Base-by-base conservation (phyloP, 768 basidiomycete genomes). In the Mycena galopus region DNA sequence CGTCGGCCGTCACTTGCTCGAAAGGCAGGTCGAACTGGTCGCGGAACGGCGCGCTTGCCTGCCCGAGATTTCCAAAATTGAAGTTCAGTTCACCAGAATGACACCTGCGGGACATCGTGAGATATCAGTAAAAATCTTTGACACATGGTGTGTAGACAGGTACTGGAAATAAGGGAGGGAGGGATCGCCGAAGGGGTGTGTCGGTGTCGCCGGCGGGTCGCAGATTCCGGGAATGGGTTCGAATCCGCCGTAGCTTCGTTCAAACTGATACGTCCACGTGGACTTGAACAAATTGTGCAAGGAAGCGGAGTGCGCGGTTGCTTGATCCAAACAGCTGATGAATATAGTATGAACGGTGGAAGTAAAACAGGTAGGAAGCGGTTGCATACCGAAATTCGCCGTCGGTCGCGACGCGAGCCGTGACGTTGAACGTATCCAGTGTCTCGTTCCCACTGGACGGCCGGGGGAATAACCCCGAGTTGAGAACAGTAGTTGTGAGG, bases 141-240 rank as follows among this genome's bases (percentile, higher is more conserved):
- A n/a, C n/a, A n/a, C n/a, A n/a, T n/a, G n/a, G n/a, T n/a, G n/a
- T n/a, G 81, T 78, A 23, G 78, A 81, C 69, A 82, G 81, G 67
- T 83, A 80, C 85, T 86, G 82, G 80, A 86, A 89, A 69, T 87
- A 88, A 25, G 87, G 87, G 23, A 84, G 75, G 23, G 79, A 82
- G 4, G 86, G 83, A 69, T 90, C 84, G 17, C 89, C 88, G 62
- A 82, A 75, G 0, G 87, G 88, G 75, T 85, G 85, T 6, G 77
- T 82, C 0, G 80, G 73, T 4, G 83, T 85, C 9, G 81, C 73
- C 0, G 88, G 84, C 0, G 88, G 85, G 17, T 84, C 80, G 73
- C 88, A 88, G 0, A 83, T 81, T 2, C 83, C 84, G 11, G 82
- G 78, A 55, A 86, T 84, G 2, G 87, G 87, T 69, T 84, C 82